Base-by-base conservation (phyloP, 257 asterid genomes). In the Salvia splendens region DNA sequence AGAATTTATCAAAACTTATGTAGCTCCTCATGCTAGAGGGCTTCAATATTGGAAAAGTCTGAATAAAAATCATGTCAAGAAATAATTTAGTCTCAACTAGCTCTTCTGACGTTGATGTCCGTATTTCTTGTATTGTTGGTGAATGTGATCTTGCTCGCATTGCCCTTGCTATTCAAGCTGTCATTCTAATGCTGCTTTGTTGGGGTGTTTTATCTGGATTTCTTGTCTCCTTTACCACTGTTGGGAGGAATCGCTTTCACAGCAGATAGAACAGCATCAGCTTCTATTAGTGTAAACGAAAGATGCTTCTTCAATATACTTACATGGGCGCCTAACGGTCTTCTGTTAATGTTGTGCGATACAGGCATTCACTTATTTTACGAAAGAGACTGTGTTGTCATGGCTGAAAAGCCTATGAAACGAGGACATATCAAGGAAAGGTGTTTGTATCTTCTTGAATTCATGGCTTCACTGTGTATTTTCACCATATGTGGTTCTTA, bases 1-100 rank as follows among this genome's bases (percentile, higher is more conserved):
- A 47, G 20, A 24, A 20, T 87, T 85, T 61, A 41, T 72, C 68
- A 77, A 32, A 74, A 5, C 67, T 30, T 89, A 85, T 49, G 95
- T 89, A 38, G 67, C 78, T 59, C 68, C 67, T 69, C 94, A 85
- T 75, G 90, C 87, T 17, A 48, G 70, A 69, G 94, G 95, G 75
- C 82, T 53, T 62, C 80, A 65, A 41, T 76, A 65, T 76, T 91
- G 92, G 92, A 68, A 78, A 63, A 70, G 66, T 17, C 70, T 92
- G 81, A 83, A 81, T 81, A 77, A 70, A 61, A 82, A 64, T 4
- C 80, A 59, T 64, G 12, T 62, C 43, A 4, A 69, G 54, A 50
- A 41, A 20, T 55, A 46, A 28, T 45, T 5, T 60, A 10, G 33
- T 6, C 41, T 36, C 72, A 48, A 64, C 49, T 52, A 56, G 62